Evolutionary conservation across 352 stramenopile species (phyloP).

Genomic region (Aphanomyces cochlioides): DNA sequence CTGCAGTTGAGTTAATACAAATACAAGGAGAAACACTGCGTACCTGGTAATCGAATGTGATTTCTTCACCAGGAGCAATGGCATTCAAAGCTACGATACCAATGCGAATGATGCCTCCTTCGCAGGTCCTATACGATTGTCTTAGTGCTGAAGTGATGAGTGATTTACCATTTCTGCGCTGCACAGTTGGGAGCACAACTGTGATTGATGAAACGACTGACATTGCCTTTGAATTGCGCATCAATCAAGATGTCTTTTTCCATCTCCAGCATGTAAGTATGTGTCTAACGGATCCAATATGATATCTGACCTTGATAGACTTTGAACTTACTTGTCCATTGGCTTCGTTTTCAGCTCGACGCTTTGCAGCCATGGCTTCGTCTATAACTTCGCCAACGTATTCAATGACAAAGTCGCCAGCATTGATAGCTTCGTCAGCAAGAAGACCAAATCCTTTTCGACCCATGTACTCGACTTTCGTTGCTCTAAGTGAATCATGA

Average conservation of each 20-base stretch:
- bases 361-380: conserved; percentile 69
- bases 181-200: conserved; percentile 93
- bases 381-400: conserved; percentile 93
- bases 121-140: conserved; percentile 6
- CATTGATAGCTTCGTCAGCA: conserved; percentile 66
- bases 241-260: conserved; percentile 84
- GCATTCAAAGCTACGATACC: conserved; percentile 70
- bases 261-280: conserved; percentile 87
- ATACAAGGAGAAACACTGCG: conserved; percentile 19
- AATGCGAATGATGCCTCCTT: conserved; percentile 61
- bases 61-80: conserved; percentile 58
- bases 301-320: not conserved
- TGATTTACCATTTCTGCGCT: conserved; percentile 89
- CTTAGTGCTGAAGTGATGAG: not conserved
- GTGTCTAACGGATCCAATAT: conserved; percentile 38
- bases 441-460: conserved; percentile 89
- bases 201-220: conserved; percentile 96
- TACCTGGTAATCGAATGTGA: conserved; percentile 85
- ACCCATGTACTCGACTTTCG: conserved; percentile 66
- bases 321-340: conserved; percentile 48
- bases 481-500: conserved; percentile 31
- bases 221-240: conserved; percentile 84
- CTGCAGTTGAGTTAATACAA: not conserved
- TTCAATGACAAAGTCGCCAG: conserved; percentile 89
- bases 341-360: conserved; percentile 55